phyloP scores from a whole-genome alignment of 192 early-diverging fungal species.

The Gaertneriomyces sp. region DNA sequence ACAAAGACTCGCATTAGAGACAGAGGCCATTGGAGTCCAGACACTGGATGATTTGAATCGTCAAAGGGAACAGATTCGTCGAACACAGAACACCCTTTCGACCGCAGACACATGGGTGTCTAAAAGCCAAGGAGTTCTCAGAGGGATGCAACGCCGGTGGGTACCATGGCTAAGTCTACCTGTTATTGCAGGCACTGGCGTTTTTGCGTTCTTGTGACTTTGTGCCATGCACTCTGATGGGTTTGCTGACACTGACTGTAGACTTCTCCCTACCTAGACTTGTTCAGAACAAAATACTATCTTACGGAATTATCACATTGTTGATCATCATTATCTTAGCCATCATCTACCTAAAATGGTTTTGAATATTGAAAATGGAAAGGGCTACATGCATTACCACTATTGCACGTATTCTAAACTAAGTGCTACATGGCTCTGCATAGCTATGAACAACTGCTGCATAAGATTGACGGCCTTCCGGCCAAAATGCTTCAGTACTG shows the following conservation, averaged over 20 bases:
- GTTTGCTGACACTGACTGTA: neutral
- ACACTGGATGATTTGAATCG: conserved; percentile 78
- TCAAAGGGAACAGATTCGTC: conserved; percentile 87
- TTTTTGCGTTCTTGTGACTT: too few species aligned
- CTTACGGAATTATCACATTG: conserved; percentile 78
- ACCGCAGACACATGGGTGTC: conserved; percentile 55
- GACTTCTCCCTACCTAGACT: conserved; percentile 46
- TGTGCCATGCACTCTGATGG: neutral
- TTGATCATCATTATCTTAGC: conserved; percentile 78
- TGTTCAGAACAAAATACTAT: conserved; percentile 84
- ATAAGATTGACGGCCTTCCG: too few species aligned
- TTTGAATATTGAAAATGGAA: conserved; percentile 3
- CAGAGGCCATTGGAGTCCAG: conserved; percentile 80
- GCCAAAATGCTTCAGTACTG: too few species aligned
- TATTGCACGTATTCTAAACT: too few species aligned
- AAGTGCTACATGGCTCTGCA: too few species aligned
- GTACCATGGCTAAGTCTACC: conserved; percentile 33
- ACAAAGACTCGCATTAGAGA: conserved; percentile 86
- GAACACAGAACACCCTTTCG: conserved; percentile 70
- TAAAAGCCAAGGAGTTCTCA: conserved; percentile 51
- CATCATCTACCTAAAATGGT: conserved; percentile 78
- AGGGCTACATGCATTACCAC: too few species aligned
- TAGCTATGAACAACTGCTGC: too few species aligned
- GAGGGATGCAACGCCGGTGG: conserved; percentile 69
- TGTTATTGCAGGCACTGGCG: too few species aligned